phyloP scores from a whole-genome alignment of 1,284 basidiomycete species.

The Puccinia sorghi region DNA sequence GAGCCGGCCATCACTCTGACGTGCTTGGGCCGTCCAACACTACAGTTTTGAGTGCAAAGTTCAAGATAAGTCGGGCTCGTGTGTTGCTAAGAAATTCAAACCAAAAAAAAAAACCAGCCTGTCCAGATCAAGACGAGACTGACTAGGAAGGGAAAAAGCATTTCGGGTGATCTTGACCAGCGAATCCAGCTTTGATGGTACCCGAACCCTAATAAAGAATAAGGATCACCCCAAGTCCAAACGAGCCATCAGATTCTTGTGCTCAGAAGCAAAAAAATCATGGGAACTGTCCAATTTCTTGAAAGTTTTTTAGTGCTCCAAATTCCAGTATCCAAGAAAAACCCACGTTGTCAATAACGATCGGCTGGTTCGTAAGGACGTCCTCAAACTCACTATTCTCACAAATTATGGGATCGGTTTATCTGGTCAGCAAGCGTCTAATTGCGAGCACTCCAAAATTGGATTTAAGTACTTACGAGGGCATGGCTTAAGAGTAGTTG shows the following conservation, averaged over 20 bases:
- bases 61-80: neutral
- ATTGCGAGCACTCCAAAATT: neutral
- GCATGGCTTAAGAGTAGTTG: neutral
- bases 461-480: neutral
- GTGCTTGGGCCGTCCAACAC: constrained; percentile 93
- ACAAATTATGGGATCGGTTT: neutral
- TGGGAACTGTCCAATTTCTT: neutral
- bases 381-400: constrained; percentile 60
- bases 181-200: constrained; percentile 95
- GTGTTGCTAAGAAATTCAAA: neutral
- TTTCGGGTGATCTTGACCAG: constrained; percentile 95
- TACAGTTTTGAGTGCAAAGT: constrained; percentile 57
- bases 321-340: constrained; percentile 49
- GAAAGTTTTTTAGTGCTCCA: neutral
- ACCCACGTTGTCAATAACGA: constrained; percentile 93
- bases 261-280: neutral
- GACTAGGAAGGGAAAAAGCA: constrained; percentile 98
- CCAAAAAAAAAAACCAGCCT: neutral
- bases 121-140: constrained; percentile 60
- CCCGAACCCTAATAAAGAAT: constrained; percentile 74
- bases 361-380: constrained; percentile 85
- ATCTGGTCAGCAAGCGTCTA: neutral
- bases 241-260: constrained; percentile 26
- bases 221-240: neutral
- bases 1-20: constrained; percentile 92